phyloP scores from a whole-genome alignment of 164 flowering plant species.

The grape (Vitis vinifera) region DNA sequence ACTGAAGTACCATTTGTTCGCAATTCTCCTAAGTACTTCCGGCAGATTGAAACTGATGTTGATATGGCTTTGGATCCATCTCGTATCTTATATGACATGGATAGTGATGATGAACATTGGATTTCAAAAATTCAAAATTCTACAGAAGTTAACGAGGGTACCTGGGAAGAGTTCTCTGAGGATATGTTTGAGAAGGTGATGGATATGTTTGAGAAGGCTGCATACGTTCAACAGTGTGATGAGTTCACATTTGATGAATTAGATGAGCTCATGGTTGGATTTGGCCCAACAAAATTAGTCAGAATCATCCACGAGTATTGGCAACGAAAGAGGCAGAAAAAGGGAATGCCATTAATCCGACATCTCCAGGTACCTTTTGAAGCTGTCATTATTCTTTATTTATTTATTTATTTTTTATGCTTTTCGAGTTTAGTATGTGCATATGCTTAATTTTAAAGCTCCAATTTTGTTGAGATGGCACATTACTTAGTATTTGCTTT shows the following conservation, averaged over 20 bases:
- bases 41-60: slow-evolving; percentile 76
- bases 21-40: slow-evolving; percentile 53
- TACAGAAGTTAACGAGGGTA: slow-evolving; percentile 18
- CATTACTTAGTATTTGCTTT: no score
- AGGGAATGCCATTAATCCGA: slow-evolving; percentile 84
- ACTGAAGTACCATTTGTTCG: slow-evolving; percentile 54
- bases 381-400: neutral
- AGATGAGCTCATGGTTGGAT: slow-evolving; percentile 52
- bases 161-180: slow-evolving; percentile 44
- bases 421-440: neutral
- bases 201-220: slow-evolving; percentile 86
- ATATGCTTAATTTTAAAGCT: neutral
- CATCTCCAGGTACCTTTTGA: slow-evolving; percentile 77
- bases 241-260: slow-evolving; percentile 68
- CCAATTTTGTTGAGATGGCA: no score
- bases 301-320: slow-evolving; percentile 67
- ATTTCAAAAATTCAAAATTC: slow-evolving; percentile 31
- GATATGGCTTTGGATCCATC: slow-evolving; percentile 88
- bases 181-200: slow-evolving; percentile 82
- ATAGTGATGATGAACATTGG: slow-evolving; percentile 93
- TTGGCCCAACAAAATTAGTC: slow-evolving; percentile 48
- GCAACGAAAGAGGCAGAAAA: slow-evolving; percentile 69
- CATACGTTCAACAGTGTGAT: slow-evolving; percentile 60
- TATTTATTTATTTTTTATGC: neutral
- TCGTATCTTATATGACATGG: slow-evolving; percentile 93